Evolutionary conservation across 306 rosid species (phyloP), one percentile per base, ranked within the genome.

Genomic region (Crotalaria pallida): DNA sequence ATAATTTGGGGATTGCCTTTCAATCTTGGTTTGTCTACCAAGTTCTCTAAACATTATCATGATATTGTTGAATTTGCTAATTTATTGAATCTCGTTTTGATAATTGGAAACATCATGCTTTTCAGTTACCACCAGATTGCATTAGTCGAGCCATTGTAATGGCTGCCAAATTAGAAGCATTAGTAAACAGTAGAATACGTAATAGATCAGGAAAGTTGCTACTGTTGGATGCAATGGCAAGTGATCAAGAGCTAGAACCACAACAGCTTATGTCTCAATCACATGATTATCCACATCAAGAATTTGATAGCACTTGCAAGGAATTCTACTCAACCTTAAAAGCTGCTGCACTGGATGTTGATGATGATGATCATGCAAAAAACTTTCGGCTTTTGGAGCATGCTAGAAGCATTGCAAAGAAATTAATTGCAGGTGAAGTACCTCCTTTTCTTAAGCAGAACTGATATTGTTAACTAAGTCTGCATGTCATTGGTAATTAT

Each of bases 121-220:
- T 81, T 80, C 88, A 94, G 98, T 51, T 90, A 60, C 98, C 98
- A 12, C 59, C 87, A 43, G 62, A 78, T 2, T 88, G 97, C 79
- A 70, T 94, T 51, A 74, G 84, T 31, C 89, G 87, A 69, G 98
- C 91, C 51, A 79, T 81, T 48, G 33, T 62, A 44, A 93, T 94
- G 97, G 97, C 96, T 74, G 77, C 88, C 53, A 81, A 82, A 80
- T 65, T 91, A 61, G 97, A 94, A 78, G 87, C 67, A 22, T 40
- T 81, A n/a, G 88, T 83, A 66, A 81, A 76, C 76, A 79, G 58
- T 51, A 82, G 90, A 85, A 63, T 68, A 58, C 82, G 52, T 58
- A 56, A 62, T 44, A 86, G 81, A 74, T 67, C 61, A 3, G 67
- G 51, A 62, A 79, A 81, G 73, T 47, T 40, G 67, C 57, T 16